These are phyloP conservation scores for Trichosporon faecale DNA, from an alignment of 1,284 basidiomycete species.

Conservation along the genomic window DNA sequence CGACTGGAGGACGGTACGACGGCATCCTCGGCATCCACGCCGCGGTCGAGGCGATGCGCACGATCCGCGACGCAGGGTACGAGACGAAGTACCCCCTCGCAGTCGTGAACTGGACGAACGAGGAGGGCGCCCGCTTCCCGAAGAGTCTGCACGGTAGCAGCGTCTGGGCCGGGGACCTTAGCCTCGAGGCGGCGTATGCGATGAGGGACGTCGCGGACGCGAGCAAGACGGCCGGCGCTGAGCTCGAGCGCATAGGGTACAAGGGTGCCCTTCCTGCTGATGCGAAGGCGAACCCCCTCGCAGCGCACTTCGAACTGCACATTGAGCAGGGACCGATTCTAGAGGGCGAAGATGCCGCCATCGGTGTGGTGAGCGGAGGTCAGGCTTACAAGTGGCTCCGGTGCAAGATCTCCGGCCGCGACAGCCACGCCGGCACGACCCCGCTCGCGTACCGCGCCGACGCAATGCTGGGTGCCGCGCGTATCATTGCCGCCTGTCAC, in stretches of 20 bases:
- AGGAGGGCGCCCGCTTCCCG: slow-evolving; percentile 26
- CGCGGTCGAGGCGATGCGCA: slow-evolving; percentile 30
- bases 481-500: slow-evolving; percentile 24
- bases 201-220: slow-evolving; percentile 21
- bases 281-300: slow-evolving; percentile 26
- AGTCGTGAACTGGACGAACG: slow-evolving; percentile 35
- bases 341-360: slow-evolving; percentile 20
- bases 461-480: slow-evolving; percentile 23
- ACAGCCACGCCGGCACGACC: slow-evolving; percentile 35
- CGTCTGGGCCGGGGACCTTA: slow-evolving; percentile 29
- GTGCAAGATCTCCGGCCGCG: slow-evolving; percentile 28
- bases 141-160: slow-evolving; percentile 20
- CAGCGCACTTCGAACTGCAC: slow-evolving; percentile 40
- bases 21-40: slow-evolving; percentile 36
- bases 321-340: slow-evolving; percentile 41
- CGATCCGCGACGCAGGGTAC: slow-evolving; percentile 22
- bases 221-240: slow-evolving; percentile 19
- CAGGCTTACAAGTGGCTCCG: slow-evolving; percentile 38
- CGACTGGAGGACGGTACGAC: slow-evolving; percentile 37
- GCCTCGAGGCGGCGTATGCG: slow-evolving; percentile 12
- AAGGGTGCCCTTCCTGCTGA: slow-evolving; percentile 12
- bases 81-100: slow-evolving; percentile 25
- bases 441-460: slow-evolving; percentile 31
- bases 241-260: slow-evolving; percentile 25
- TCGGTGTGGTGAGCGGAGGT: slow-evolving; percentile 32